Evolutionary conservation across 805 yeast species (phyloP).

Genomic region (Clavispora phyllophila): DNA sequence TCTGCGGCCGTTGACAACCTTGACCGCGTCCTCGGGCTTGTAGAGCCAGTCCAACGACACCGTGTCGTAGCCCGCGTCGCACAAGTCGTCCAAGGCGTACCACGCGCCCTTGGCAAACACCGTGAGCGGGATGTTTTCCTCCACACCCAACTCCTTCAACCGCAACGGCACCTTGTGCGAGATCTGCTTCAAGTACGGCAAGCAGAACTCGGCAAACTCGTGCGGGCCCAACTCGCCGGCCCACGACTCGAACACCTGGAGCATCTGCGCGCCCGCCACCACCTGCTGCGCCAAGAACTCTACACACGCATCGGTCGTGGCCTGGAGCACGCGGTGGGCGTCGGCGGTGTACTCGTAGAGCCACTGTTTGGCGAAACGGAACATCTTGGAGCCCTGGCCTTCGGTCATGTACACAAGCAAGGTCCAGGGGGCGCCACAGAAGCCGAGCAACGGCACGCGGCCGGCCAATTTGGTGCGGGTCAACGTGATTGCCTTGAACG

Average conservation of each 20-base stretch:
- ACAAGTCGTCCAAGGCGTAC: constrained; percentile 86
- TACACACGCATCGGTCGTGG: constrained; percentile 79
- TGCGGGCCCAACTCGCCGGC: constrained; percentile 93
- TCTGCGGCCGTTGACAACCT: constrained; percentile 62
- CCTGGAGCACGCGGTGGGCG: constrained; percentile 65
- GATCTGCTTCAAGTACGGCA: constrained; percentile 82
- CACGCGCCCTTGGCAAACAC: constrained; percentile 95
- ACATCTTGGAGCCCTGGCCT: constrained; percentile 92
- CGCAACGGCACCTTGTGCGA: constrained; percentile 62
- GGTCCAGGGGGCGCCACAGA: constrained; percentile 98
- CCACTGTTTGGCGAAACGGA: constrained; percentile 90
- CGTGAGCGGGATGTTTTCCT: constrained; percentile 75
- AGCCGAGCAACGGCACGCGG: constrained; percentile 89
- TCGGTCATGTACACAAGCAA: constrained; percentile 94
- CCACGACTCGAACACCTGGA: constrained; percentile 96
- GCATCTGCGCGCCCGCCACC: constrained; percentile 96
- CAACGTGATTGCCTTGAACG: constrained; percentile 84
- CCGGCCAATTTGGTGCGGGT: constrained; percentile 87
- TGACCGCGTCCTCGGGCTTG: constrained; percentile 80
- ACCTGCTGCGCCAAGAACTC: constrained; percentile 94
- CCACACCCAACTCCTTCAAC: constrained; percentile 64
- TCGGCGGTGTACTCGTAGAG: constrained; percentile 72
- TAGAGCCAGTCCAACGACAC: constrained; percentile 94
- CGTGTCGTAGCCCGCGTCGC: constrained; percentile 74
- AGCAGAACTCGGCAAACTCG: constrained; percentile 82